Evolutionary conservation across 768 basidiomycete genomes (phyloP).

Genomic region (Boletus edulis): DNA sequence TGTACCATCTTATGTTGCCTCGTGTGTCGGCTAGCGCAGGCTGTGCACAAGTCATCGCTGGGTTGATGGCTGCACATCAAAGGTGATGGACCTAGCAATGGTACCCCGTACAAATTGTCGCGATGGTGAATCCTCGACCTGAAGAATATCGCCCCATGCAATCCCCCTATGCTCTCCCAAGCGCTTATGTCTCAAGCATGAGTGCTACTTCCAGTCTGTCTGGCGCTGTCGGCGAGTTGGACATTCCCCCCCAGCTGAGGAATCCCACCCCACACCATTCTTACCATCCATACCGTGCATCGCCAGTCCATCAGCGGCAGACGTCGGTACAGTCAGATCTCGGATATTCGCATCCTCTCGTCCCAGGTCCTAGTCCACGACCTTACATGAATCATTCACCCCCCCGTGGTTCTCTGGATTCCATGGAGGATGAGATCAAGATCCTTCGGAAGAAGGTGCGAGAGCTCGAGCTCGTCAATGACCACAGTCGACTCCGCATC

Average conservation of each 20-base stretch:
- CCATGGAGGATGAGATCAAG: slow-evolving; percentile 49
- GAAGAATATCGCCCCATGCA: slow-evolving; percentile 34
- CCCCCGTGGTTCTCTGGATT: slow-evolving; percentile 14
- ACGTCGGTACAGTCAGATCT: slow-evolving; percentile 22
- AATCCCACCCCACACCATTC: slow-evolving; percentile 29
- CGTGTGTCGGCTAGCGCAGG: slow-evolving; percentile 28
- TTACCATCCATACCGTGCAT: slow-evolving; percentile 25
- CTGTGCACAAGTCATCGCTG: slow-evolving; percentile 30
- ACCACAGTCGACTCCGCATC: slow-evolving; percentile 46
- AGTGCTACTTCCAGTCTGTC: slow-evolving; percentile 49
- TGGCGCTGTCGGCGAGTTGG: slow-evolving; percentile 60
- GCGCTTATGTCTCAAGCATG: slow-evolving; percentile 42
- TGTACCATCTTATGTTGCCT: slow-evolving; percentile 28
- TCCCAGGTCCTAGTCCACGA: slow-evolving; percentile 17
- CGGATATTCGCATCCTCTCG: slow-evolving; percentile 15
- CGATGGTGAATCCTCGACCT: slow-evolving; percentile 36
- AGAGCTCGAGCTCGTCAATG: slow-evolving; percentile 62
- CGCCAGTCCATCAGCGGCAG: slow-evolving; percentile 23
- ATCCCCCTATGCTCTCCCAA: slow-evolving; percentile 30
- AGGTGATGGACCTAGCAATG: slow-evolving; percentile 23
- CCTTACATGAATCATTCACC: slow-evolving; percentile 21
- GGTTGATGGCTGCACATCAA: slow-evolving; percentile 25
- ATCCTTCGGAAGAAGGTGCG: slow-evolving; percentile 55
- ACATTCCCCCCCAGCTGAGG: slow-evolving; percentile 35
- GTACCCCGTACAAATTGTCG: slow-evolving; percentile 27